Evolutionary conservation across 2,329 filamentous ascomycete genomes (phyloP), one percentile per base, ranked within the genome.

Genomic region (Cercospora nicotianae): DNA sequence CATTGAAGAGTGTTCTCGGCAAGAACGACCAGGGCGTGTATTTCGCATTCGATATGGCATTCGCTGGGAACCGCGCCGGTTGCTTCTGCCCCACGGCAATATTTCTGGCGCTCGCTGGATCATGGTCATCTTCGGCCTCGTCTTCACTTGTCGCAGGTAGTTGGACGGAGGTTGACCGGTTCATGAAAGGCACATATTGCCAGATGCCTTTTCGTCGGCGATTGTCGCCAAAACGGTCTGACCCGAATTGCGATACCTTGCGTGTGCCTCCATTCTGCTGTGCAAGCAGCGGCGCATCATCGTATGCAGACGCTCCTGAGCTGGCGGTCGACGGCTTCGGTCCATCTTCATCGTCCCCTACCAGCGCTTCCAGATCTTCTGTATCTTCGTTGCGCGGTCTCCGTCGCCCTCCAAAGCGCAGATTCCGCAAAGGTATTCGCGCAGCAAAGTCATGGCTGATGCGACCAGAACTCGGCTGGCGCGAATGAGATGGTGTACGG

Each of bases 1-100:
- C 95, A 81, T 98, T 98, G 81, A 97, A 99, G 23, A 99, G 84
- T 0, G 95, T 99, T 63, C 94, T 86, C 2, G 96, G 96, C 13
- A 99, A 86, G 80, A 99, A 99, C 63, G 91, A 97, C 83, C 94
- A 90, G 1, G 94, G 89, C 31, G 94, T 98, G 80, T 99, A 99
- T 84, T 98, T 99, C 65, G 95, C 94, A 78, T 99, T 98, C 39
- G 94, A 98, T 60, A 99, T 87, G 66, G 93, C 87, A 79, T 99
- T 99, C 8, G 91, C 88, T 9, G 95, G 94, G 78, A 94, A 98
- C 72, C 90, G 89, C 60, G 89, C 84, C 30, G 87, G 79, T 77
- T 96, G 94, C 31, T 82, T 77, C 59, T 90, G 89, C 67, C 93
- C 94, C 63, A 97, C 91, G 2, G 88, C 84, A 31, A 97, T 87